Percentiles rank a stretch among this genome's conserved stretches.
These are phyloP conservation scores for Lactarius akahatsu DNA, from an alignment of 768 basidiomycete genomes.

Conservation along the genomic window DNA sequence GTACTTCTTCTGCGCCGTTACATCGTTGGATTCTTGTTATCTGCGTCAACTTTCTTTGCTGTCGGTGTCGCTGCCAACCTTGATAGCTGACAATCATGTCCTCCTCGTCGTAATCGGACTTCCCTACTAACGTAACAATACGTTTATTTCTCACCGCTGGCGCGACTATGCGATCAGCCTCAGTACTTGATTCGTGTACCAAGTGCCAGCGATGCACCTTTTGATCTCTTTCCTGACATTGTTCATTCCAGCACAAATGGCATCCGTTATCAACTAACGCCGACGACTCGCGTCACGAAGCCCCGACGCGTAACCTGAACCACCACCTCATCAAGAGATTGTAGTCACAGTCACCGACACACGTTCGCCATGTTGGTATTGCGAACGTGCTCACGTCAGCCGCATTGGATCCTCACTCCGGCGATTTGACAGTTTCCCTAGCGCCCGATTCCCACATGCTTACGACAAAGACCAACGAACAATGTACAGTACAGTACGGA, in stretches of 20 bases:
- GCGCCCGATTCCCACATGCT: neutral
- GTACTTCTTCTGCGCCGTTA: conserved; percentile 9
- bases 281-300: conserved; percentile 1
- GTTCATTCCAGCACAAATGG: neutral
- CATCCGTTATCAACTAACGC: conserved; percentile 17
- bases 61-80: conserved; percentile 14
- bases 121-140: neutral
- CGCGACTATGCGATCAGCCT: conserved; percentile 2
- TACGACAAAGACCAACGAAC: neutral
- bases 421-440: neutral
- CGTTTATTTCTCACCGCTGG: conserved; percentile 1
- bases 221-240: neutral
- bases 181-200: neutral
- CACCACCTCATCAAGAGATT: conserved; percentile 1
- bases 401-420: neutral
- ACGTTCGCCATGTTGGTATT: conserved; percentile 11
- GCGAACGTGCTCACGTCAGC: conserved; percentile 9
- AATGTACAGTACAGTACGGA: neutral
- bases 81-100: conserved; percentile 6
- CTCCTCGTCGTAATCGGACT: neutral
- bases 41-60: neutral
- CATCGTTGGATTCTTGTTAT: neutral
- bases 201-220: conserved; percentile 18
- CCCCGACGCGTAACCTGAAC: neutral
- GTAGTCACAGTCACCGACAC: neutral